Conservation (phyloP, 305 asterid species). For the Fraxinus floribunda region DNA sequence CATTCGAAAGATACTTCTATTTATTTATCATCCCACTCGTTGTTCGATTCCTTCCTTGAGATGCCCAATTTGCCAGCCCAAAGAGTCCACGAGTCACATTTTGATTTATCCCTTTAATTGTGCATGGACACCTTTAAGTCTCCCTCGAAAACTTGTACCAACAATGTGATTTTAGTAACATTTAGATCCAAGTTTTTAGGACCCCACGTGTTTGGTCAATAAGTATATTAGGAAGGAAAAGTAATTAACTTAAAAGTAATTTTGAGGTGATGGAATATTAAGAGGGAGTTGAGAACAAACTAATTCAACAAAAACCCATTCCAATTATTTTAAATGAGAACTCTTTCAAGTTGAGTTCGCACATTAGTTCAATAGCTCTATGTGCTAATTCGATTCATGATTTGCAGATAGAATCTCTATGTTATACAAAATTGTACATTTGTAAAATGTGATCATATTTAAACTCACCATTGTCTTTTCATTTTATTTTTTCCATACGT, state of each 20-base stretch:
- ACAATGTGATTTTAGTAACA: neutral
- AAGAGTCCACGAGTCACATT: neutral
- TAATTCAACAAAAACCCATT: neutral
- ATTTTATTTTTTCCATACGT: no score
- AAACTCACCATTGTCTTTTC: neutral
- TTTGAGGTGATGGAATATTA: neutral
- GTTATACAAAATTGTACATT: no score
- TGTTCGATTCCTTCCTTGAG: neutral
- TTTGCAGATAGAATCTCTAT: no score
- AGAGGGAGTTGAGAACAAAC: neutral
- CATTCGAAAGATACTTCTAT: neutral
- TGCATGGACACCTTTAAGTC: neutral
- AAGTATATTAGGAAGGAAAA: neutral
- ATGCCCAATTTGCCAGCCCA: neutral
- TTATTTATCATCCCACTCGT: neutral
- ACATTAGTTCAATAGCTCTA: no score
- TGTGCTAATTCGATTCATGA: neutral
- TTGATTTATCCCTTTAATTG: neutral
- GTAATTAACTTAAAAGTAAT: neutral
- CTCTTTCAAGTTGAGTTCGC: neutral
- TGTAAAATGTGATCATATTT: no score
- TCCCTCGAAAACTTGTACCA: neutral
- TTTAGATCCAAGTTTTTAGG: neutral
- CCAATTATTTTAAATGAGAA: neutral
- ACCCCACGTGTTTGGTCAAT: neutral